These are phyloP conservation scores for Thinopyrum elongatum DNA, from an alignment of 176 grass and related monocot species.

Conservation along the genomic window DNA sequence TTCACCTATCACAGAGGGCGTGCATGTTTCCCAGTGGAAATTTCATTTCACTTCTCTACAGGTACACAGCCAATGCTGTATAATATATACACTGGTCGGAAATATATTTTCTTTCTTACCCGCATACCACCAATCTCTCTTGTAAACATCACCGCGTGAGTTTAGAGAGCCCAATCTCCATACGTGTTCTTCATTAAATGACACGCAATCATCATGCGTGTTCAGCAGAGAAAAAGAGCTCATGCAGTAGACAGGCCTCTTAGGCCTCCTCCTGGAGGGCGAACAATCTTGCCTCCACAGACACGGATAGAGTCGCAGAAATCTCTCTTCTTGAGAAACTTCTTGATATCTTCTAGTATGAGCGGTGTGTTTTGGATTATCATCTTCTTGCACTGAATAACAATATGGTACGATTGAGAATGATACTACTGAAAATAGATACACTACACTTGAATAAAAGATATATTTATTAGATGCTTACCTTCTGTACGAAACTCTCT, in stretches of 20 bases:
- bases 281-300: slow-evolving; percentile 28
- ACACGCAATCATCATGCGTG: no score
- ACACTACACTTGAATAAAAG: background rate
- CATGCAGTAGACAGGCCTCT: background rate
- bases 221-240: no score
- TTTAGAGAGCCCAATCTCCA: no score
- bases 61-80: background rate
- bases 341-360: slow-evolving; percentile 49
- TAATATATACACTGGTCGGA: background rate
- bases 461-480: slow-evolving; percentile 10
- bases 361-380: slow-evolving; percentile 53
- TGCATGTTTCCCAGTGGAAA: background rate
- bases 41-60: background rate
- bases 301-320: slow-evolving; percentile 62
- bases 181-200: no score
- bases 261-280: background rate
- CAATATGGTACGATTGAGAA: background rate
- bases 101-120: background rate
- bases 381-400: slow-evolving; percentile 70
- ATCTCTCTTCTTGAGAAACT: slow-evolving; percentile 50
- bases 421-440: background rate
- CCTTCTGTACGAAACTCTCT: slow-evolving; percentile 62
- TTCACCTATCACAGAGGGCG: background rate
- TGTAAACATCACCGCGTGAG: no score
- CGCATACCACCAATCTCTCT: background rate